Evolutionary conservation across 2,329 filamentous ascomycete species (phyloP), one percentile per base, ranked within the genome.

Genomic region (Fusarium sp.): DNA sequence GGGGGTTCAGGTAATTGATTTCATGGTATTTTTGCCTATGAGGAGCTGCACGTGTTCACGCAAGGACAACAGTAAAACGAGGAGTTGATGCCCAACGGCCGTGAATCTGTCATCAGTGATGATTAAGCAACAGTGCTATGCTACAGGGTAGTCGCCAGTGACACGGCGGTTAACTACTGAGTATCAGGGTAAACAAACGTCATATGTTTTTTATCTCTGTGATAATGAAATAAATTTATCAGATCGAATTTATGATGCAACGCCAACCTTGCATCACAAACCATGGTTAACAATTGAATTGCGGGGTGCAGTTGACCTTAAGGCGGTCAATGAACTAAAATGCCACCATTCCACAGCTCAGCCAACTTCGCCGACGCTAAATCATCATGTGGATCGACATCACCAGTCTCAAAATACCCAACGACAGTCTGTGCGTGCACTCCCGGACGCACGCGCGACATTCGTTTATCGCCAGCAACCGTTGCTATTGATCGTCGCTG

Each of bases 1-100:
- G 22, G 8, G 1, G 2, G 11, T 5, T 48, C 11, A 18, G 12
- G 1, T 3, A 3, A n/a, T n/a, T 20, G 8, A 12, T 9, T 1
- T 41, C n/a, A 50, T 50, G 18, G 12, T 30, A 1, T 30, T 20
- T 13, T 26, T n/a, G 1, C 22, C 0, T 13, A 10, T 12, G 3
- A 2, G 6, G 8, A 38, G 20, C 24, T 38, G 6, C 28, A 10
- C 10, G 2, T 28, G 15, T 15, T 38, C 24, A n/a, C 28, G 14
- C 9, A 26, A 32, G 20, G 22, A 17, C 17, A 9, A 6, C 12
- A 26, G 35, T 35, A 8, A 12, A 20, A 4, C 4, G 13, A 28
- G 18, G 14, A 35, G n/a, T 48, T 47, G 22, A 14, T 13, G 22
- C 22, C 30, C 13, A 63, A 28, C 22, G 0, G 10, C 14, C 12